A percentile compares a stretch with the other conserved stretches of the same genome.
Evolutionary conservation across 768 basidiomycete genomes (phyloP).

Genomic region (Tephrocybe sp.): DNA sequence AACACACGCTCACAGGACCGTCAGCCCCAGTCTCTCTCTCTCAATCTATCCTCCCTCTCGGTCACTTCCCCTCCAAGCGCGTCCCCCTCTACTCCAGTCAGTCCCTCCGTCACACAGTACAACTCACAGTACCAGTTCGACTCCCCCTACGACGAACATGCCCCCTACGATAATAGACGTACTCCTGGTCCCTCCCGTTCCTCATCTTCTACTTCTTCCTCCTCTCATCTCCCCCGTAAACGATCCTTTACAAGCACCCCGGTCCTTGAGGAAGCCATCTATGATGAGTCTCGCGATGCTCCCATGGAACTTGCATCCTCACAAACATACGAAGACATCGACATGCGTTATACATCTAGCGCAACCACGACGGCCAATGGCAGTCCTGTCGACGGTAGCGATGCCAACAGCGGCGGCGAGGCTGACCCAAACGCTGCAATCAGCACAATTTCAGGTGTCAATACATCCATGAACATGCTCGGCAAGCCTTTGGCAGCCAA

Average conservation of each 20-base stretch:
- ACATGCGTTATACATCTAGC: constrained; percentile 8
- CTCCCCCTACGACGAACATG: constrained; percentile 33
- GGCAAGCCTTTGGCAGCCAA: constrained; percentile 70
- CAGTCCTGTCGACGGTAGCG: constrained; percentile 47
- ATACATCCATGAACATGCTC: constrained; percentile 50
- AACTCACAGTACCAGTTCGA: constrained; percentile 54
- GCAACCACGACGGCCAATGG: constrained; percentile 19
- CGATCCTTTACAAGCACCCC: constrained; percentile 58
- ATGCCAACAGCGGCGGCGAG: constrained; percentile 34
- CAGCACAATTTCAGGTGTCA: constrained; percentile 34
- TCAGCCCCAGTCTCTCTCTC: constrained; percentile 44
- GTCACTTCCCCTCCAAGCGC: constrained; percentile 66
- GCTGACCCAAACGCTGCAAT: constrained; percentile 11
- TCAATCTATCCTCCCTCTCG: constrained; percentile 65
- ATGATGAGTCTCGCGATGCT: constrained; percentile 36
- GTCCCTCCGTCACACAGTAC: constrained; percentile 41
- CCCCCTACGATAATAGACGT: constrained; percentile 26
- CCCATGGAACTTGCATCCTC: constrained; percentile 31
- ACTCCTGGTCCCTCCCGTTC: constrained; percentile 31
- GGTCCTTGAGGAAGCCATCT: constrained; percentile 36
- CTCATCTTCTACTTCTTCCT: constrained; percentile 50
- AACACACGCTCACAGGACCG: constrained; percentile 10
- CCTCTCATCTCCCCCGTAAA: constrained; percentile 66
- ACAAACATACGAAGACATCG: constrained; percentile 52
- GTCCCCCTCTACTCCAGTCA: constrained; percentile 66